phyloP scores from a whole-genome alignment of 1,139 yeast species.

The Debaryomyces robertsiae region DNA sequence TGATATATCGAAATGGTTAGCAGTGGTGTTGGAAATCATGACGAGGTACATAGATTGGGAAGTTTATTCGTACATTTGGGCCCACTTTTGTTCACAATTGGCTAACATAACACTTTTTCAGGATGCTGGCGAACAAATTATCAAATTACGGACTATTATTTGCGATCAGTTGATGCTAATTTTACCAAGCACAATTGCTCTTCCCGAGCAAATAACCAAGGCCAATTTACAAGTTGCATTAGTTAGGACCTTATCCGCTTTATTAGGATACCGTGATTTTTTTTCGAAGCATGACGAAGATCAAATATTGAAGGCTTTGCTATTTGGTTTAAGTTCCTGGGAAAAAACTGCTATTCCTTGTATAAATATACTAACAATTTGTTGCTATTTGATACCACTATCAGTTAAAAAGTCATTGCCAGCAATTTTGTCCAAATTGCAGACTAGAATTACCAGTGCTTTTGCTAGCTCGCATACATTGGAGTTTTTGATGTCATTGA shows the following conservation, averaged over 20 bases:
- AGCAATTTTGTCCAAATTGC: constrained; percentile 66
- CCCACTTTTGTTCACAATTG: constrained; percentile 73
- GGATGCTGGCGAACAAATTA: constrained; percentile 48
- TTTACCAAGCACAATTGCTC: constrained; percentile 44
- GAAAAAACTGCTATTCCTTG: constrained; percentile 79
- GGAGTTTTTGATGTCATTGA: constrained; percentile 69
- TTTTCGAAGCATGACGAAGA: constrained; percentile 70
- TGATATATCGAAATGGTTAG: constrained; percentile 56
- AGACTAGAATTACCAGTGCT: constrained; percentile 70
- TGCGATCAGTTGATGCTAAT: constrained; percentile 63
- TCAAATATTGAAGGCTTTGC: constrained; percentile 63
- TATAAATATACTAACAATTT: constrained; percentile 71
- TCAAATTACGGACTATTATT: constrained; percentile 48
- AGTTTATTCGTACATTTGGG: constrained; percentile 63
- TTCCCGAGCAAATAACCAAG: constrained; percentile 51
- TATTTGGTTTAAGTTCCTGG: constrained; percentile 71
- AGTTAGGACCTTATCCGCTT: constrained; percentile 65
- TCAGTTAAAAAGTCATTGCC: constrained; percentile 71
- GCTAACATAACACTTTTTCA: constrained; percentile 61
- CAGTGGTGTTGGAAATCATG: constrained; percentile 51
- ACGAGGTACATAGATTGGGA: constrained; percentile 70
- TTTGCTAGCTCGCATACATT: constrained; percentile 73
- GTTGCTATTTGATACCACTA: constrained; percentile 79
- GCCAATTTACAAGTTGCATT: constrained; percentile 69
- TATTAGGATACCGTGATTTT: constrained; percentile 64